Conservation (phyloP, 371 early-diverging fungal species). For the Circinella umbellata region DNA sequence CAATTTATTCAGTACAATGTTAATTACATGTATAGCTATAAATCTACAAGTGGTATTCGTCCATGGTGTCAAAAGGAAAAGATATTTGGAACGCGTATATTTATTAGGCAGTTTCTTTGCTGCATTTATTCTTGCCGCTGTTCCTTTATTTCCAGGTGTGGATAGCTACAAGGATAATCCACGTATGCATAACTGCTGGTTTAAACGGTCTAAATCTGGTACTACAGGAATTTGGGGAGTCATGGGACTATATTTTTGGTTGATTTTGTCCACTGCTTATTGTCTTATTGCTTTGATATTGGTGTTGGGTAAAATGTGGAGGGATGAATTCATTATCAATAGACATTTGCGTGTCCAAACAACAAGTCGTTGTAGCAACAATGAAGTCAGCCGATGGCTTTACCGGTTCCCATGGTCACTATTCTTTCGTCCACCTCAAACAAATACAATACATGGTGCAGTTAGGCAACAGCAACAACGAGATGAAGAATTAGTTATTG, state of each 20-base stretch:
- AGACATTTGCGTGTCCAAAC: slow-evolving; percentile 2
- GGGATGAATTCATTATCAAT: slow-evolving; percentile 17
- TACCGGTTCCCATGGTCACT: not conserved
- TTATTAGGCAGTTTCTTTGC: not conserved
- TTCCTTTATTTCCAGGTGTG: slow-evolving; percentile 9
- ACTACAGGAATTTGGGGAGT: slow-evolving; percentile 12
- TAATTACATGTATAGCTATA: slow-evolving; percentile 22
- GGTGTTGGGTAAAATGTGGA: slow-evolving; percentile 16
- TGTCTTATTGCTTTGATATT: slow-evolving; percentile 15
- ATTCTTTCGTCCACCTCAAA: slow-evolving; percentile 5
- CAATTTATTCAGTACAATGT: slow-evolving; percentile 14
- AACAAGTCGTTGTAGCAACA: not conserved
- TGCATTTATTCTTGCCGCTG: slow-evolving; percentile 12
- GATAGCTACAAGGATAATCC: slow-evolving; percentile 13
- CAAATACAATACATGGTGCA: not conserved
- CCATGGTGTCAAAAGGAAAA: not conserved
- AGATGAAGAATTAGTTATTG: not conserved
- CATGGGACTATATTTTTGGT: slow-evolving; percentile 22
- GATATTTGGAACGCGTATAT: slow-evolving; percentile 16
- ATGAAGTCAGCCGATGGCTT: not conserved
- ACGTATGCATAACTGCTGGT: slow-evolving; percentile 18
- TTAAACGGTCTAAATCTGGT: not conserved
- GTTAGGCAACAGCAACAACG: not conserved
- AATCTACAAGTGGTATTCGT: slow-evolving; percentile 22
- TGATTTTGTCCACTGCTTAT: slow-evolving; percentile 9